Evolutionary conservation across 169 alveolate species (phyloP).

Genomic region (Plasmodium falciparum): DNA sequence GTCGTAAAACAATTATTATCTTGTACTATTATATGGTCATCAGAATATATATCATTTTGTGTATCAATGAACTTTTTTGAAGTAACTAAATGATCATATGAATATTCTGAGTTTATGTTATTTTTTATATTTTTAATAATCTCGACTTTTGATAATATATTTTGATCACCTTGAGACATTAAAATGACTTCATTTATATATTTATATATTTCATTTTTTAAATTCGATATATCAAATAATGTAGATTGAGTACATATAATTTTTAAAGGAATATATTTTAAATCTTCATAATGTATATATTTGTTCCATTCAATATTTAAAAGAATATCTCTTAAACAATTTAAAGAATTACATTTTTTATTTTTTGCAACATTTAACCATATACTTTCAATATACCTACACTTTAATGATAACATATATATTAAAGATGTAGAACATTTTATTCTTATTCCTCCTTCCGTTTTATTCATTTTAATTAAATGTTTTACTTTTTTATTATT

Average conservation of each 20-base stretch:
- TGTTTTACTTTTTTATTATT: conserved; percentile 46
- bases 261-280: conserved; percentile 40
- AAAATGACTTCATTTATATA: background rate
- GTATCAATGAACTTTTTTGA: background rate
- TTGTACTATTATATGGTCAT: background rate
- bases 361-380: conserved; percentile 67
- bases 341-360: conserved; percentile 29
- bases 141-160: background rate
- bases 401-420: conserved; percentile 55
- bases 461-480: conserved; percentile 53
- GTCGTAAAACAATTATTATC: background rate
- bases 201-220: conserved; percentile 20
- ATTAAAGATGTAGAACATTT: conserved; percentile 59
- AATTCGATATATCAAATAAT: conserved; percentile 19
- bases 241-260: conserved; percentile 38
- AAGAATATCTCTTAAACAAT: conserved; percentile 18
- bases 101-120: background rate
- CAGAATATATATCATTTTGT: background rate
- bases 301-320: conserved; percentile 38
- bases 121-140: background rate
- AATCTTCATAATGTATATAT: conserved; percentile 18
- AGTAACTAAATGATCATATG: background rate
- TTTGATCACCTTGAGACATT: background rate
- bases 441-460: conserved; percentile 55
- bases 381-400: conserved; percentile 71